Conservation (phyloP, 2,329 filamentous ascomycete genomes). For the Aspergillus piperis region DNA sequence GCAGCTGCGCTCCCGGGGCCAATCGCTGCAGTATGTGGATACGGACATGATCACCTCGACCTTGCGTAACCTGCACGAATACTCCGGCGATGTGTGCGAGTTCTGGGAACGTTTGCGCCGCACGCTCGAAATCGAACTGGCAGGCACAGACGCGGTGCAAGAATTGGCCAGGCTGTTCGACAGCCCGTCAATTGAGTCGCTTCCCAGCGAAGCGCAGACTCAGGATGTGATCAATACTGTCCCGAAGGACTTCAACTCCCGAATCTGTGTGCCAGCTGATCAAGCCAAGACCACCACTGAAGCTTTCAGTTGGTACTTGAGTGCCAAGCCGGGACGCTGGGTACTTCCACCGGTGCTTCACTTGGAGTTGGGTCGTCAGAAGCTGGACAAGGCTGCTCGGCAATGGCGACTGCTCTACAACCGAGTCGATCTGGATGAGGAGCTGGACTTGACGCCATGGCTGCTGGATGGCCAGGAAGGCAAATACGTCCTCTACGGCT, state of each 20-base stretch:
- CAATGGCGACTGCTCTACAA: conserved; percentile 61
- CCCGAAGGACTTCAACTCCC: conserved; percentile 40
- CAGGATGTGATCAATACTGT: conserved; percentile 36
- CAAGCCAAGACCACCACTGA: conserved; percentile 40
- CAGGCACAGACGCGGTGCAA: conserved; percentile 44
- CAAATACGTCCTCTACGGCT: conserved; percentile 60
- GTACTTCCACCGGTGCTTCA: conserved; percentile 53
- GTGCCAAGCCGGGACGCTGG: conserved; percentile 41
- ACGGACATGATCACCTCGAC: conserved; percentile 45
- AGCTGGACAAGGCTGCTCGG: conserved; percentile 55
- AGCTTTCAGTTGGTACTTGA: conserved; percentile 36
- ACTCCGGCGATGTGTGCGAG: conserved; percentile 55
- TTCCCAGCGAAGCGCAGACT: conserved; percentile 21
- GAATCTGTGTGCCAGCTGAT: conserved; percentile 42
- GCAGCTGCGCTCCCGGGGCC: conserved; percentile 50
- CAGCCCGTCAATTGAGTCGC: conserved; percentile 28
- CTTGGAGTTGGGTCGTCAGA: conserved; percentile 60
- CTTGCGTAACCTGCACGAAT: conserved; percentile 45
- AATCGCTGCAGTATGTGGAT: conserved; percentile 42
- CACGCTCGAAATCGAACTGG: conserved; percentile 55
- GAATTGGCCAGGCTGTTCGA: conserved; percentile 53
- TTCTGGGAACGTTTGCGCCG: conserved; percentile 57
- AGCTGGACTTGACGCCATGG: conserved; percentile 48
- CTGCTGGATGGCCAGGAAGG: conserved; percentile 37
- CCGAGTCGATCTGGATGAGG: conserved; percentile 58